Conservation (phyloP, 2,329 filamentous ascomycete genomes). For the Lecanicillium sp. region DNA sequence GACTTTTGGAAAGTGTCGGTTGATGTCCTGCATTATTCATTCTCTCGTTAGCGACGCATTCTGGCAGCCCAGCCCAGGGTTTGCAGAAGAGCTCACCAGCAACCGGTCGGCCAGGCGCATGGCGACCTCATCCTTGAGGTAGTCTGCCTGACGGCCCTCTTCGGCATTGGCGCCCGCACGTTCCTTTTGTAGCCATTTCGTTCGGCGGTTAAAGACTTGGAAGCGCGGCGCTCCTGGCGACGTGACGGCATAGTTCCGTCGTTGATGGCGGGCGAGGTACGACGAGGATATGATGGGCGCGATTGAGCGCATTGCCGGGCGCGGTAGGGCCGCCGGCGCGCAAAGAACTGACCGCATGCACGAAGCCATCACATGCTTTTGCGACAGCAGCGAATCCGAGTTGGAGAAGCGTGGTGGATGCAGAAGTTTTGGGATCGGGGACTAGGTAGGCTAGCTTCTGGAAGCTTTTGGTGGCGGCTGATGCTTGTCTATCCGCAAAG, state of each 20-base stretch:
- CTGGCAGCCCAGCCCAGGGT: background rate
- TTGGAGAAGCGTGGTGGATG: too few relatives aligned
- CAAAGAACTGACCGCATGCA: constrained; percentile 3
- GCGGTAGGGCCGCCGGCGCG: constrained; percentile 3
- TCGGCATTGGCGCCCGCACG: constrained; percentile 65
- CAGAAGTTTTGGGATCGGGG: too few relatives aligned
- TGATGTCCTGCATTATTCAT: constrained; percentile 63
- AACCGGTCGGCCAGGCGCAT: constrained; percentile 76
- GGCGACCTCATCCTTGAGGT: constrained; percentile 89
- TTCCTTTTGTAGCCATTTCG: constrained; percentile 89
- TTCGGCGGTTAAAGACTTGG: constrained; percentile 82
- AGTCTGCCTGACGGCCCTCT: constrained; percentile 74
- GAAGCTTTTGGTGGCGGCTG: too few relatives aligned
- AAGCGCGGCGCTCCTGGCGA: constrained; percentile 69
- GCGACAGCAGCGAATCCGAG: background rate
- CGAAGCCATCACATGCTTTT: constrained; percentile 7
- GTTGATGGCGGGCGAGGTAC: constrained; percentile 35
- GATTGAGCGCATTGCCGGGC: background rate
- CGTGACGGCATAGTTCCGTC: constrained; percentile 67
- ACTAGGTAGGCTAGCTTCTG: too few relatives aligned
- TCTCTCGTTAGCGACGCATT: background rate
- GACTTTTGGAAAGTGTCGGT: constrained; percentile 73
- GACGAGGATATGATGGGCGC: constrained; percentile 15
- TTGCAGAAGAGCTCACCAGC: constrained; percentile 43
- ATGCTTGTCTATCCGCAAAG: too few relatives aligned